These are phyloP conservation scores for Fistulinella cinereoalba DNA, from an alignment of 1,284 basidiomycete genomes.

Conservation along the genomic window DNA sequence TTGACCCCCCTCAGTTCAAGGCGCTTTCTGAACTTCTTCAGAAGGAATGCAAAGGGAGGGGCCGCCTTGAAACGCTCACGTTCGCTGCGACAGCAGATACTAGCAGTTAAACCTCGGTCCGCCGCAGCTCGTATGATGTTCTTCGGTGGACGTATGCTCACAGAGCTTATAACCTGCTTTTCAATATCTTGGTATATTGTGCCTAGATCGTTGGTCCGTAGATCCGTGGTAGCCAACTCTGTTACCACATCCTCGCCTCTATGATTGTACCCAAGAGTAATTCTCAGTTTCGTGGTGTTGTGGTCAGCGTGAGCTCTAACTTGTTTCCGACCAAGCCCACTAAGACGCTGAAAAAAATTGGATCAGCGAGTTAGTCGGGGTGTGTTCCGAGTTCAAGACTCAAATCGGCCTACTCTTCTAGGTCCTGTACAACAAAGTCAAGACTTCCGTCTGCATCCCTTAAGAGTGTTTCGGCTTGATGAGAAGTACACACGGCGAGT, in stretches of 20 bases:
- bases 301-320: slow-evolving; percentile 19
- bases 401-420: slow-evolving; percentile 19
- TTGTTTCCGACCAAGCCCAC: slow-evolving; percentile 18
- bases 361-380: background rate
- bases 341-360: slow-evolving; percentile 14
- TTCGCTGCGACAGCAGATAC: slow-evolving; percentile 61
- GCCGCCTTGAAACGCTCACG: slow-evolving; percentile 79
- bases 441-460: slow-evolving; percentile 12
- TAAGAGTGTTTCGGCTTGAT: slow-evolving; percentile 42
- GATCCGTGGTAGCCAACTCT: background rate
- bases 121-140: too few relatives aligned
- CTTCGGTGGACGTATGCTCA: too few relatives aligned
- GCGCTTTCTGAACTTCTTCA: slow-evolving; percentile 88
- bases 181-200: too few relatives aligned
- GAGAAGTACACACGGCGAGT: slow-evolving; percentile 81
- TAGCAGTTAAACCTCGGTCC: too few relatives aligned
- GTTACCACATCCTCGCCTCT: too few relatives aligned
- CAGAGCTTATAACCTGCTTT: too few relatives aligned
- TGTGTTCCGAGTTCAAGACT: too few relatives aligned
- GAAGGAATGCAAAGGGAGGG: slow-evolving; percentile 84
- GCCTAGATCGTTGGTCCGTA: too few relatives aligned
- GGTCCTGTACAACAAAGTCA: slow-evolving; percentile 19
- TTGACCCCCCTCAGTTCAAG: slow-evolving; percentile 91
- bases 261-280: too few relatives aligned
- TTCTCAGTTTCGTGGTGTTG: slow-evolving; percentile 17